Base-by-base conservation (phyloP, 768 basidiomycete genomes). In the Boletus bicolor region DNA sequence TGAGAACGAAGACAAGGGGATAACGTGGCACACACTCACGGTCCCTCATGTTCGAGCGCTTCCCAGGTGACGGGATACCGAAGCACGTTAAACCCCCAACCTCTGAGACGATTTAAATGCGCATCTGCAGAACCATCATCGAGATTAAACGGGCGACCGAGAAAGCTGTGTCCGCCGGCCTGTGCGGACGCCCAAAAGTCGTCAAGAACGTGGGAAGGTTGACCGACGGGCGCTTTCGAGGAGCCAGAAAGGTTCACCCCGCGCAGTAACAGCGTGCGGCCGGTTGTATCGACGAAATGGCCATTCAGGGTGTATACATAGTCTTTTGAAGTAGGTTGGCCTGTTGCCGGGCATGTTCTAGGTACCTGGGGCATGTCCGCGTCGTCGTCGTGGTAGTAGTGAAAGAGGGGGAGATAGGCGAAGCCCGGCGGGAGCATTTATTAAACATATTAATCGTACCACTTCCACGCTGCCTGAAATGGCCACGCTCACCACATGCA, bases 181-280 rank as follows among this genome's bases (percentile, higher is more conserved):
- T 93, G 86, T 4, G 86, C 92, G 15, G 74, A 73, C 47, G 89
- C 86, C 92, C 93, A 97, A 70, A 97, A 92, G 17, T 79, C 84
- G 1, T 90, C 82, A 2, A 85, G 76, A 30, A 82, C 62, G 56
- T 89, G 80, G 0, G 87, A 87, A 0, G 85, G 90, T 53, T 83
- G 79, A 45, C 78, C 82, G 0, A 84, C 67, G 0, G 96, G 95
- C 0, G 89, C 85, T 68, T 99, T 99, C 45, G 87, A 83, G 1
- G 92, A 85, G 8, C 92, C 92, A 12, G 91, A 88, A 44, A 98
- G 82, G 70, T 99, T 99, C 43, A 98, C 90, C n/a, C 97, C 97
- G 51, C 96, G 84, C 0, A 99, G 77, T 15, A 98, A 76, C 19
- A 96, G 72, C 0, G 87, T 87, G 44, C 93, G 83, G 21, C 91